Base-by-base conservation (phyloP, 192 early-diverging fungal genomes). In the Dimargaris xerosporica region DNA sequence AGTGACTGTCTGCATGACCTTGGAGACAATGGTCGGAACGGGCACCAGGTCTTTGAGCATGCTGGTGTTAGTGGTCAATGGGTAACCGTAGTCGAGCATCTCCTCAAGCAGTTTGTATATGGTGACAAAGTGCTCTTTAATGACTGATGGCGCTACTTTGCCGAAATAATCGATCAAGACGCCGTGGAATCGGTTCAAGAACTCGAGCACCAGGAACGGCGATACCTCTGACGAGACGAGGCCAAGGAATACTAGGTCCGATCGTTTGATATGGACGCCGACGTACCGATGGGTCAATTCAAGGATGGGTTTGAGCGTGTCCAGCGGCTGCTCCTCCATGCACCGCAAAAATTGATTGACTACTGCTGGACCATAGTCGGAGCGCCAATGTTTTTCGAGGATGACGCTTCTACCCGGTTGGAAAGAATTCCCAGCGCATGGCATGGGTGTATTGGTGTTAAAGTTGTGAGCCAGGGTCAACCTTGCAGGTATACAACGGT, bases 81-180 rank as follows among this genome's bases (percentile, higher is more conserved):
- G 89, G 51, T 76, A 82, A 26, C 91, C 92, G 73, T 92, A 83
- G 69, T 98, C 94, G 48, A 98, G 79, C 83, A 93, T 88, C 70
- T 98, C 94, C 54, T 93, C 89, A 63, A 97, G 76, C 41, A 97
- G 73, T 80, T 90, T 68, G 42, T 23, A 19, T 7, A 95, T 85
- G 15, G 85, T 88, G 29, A 86, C 83, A 83, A 94, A 94, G 74
- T 95, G 89, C 60, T 98, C 93, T 72, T 88, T 90, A 23, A 98
- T 80, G 28, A 82, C 82, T 21, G 75, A 65, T 66, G 96, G 93
- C 12, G 87, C 85, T 21, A 98, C 68, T 39, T 80, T 73, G 19
- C 86, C 86, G 60, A 94, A 83, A 66, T 98, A 98, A 62, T 93
- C 90, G 0, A 76, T 64, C 16, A 95, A 64, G 61, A 91, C 79